Percentiles rank a stretch among this genome's conserved stretches.
Evolutionary conservation across 1,284 basidiomycete genomes (phyloP).

Genomic region (Cryptococcus sp.): DNA sequence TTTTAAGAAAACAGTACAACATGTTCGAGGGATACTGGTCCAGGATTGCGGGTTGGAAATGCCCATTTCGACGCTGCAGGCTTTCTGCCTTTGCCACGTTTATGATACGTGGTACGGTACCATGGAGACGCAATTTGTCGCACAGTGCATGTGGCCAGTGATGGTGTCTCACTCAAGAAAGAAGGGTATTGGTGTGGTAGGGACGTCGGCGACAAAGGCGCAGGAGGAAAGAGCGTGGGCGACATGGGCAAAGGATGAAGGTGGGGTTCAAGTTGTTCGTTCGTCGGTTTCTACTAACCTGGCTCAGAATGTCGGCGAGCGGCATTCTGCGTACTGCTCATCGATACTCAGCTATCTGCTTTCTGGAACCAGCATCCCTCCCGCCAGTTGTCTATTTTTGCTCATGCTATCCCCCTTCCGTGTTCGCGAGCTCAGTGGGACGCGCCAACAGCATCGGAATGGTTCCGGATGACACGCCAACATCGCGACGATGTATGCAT

Average conservation of each 20-base stretch:
- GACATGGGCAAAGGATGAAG: constrained; percentile 46
- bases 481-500: no score
- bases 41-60: constrained; percentile 42
- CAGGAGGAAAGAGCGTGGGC: constrained; percentile 38
- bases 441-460: constrained; percentile 34
- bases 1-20: constrained; percentile 20
- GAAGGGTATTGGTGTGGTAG: constrained; percentile 44
- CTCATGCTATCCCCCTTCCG: constrained; percentile 42
- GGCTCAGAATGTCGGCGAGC: constrained; percentile 41
- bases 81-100: constrained; percentile 42
- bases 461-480: constrained; percentile 24
- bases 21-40: constrained; percentile 34
- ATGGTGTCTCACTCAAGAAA: constrained; percentile 45
- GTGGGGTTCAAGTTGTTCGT: constrained; percentile 16
- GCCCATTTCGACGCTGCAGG: constrained; percentile 39
- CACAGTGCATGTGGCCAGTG: constrained; percentile 48
- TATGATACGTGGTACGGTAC: constrained; percentile 45
- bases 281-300: background rate
- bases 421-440: constrained; percentile 39
- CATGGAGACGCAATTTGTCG: constrained; percentile 38
- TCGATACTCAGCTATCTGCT: constrained; percentile 45
- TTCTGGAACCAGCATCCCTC: constrained; percentile 48
- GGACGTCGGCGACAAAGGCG: constrained; percentile 21
- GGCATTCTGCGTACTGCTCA: constrained; percentile 40
- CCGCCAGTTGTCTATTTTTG: constrained; percentile 45